A percentile compares a stretch with the other conserved stretches of the same genome.
phyloP scores from a whole-genome alignment of 208 protist genomes.

The Leishmania aethiopica region DNA sequence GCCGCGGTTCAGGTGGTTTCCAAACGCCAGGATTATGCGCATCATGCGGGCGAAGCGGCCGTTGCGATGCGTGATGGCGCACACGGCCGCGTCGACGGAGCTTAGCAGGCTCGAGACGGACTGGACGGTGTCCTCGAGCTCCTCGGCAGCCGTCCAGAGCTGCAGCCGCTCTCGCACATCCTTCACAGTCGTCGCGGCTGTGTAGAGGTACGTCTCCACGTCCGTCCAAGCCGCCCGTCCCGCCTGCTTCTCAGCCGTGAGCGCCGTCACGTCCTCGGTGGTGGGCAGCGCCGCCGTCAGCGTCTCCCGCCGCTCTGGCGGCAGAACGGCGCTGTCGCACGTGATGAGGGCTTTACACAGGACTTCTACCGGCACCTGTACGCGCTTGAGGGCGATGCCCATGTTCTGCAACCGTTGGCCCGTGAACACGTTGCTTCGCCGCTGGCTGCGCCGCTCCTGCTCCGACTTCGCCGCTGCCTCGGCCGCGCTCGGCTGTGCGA shows the following conservation, averaged over 20 bases:
- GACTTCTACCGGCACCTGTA: conserved; percentile 52
- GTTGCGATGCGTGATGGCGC: conserved; percentile 44
- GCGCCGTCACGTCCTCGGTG: conserved; percentile 48
- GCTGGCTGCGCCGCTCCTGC: conserved; percentile 30
- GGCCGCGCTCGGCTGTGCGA: conserved; percentile 6
- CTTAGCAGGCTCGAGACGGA: conserved; percentile 40
- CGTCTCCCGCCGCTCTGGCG: conserved; percentile 47
- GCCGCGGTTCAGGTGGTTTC: conserved; percentile 78
- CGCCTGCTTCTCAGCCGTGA: conserved; percentile 44
- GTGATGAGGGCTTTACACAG: conserved; percentile 56
- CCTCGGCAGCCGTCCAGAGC: conserved; percentile 59
- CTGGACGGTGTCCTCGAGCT: conserved; percentile 49
- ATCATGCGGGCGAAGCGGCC: conserved; percentile 62
- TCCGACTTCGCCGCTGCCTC: conserved; percentile 16
- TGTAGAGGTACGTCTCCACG: conserved; percentile 67
- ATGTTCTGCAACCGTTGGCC: conserved; percentile 78
- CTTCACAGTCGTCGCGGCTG: conserved; percentile 47
- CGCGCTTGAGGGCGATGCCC: conserved; percentile 67
- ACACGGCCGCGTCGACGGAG: conserved; percentile 57
- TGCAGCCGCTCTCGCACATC: conserved; percentile 75
- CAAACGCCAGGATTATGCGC: conserved; percentile 52
- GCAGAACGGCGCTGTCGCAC: conserved; percentile 50
- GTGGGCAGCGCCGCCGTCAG: conserved; percentile 53
- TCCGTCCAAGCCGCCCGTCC: conserved; percentile 57
- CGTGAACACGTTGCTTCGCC: conserved; percentile 56